Evolutionary conservation across 2,329 filamentous ascomycete species (phyloP), one percentile per base, ranked within the genome.

Genomic region (Diaporthe vexans): DNA sequence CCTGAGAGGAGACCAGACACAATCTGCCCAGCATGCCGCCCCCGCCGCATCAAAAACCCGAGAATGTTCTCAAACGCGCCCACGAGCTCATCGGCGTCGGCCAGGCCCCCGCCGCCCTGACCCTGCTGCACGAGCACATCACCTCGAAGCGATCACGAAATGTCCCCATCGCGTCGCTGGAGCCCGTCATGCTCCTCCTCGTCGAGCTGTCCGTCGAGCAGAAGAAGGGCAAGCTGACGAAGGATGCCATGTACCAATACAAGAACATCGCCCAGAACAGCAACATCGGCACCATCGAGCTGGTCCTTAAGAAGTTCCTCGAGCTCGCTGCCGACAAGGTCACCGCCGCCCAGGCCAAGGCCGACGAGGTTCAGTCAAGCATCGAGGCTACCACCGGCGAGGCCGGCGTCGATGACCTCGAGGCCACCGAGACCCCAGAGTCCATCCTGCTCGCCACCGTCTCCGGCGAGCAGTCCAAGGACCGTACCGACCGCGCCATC

Each of bases 231-330:
- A 99, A 99, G 87, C 91, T 97, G 76, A 97, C 96, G 85, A 99
- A 99, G 90, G 97, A 99, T 87, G 97, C 97, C 76, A 90, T 99
- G 65, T 99, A 98, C 85, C 97, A 98, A 85, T 99, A 99, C 91
- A 99, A 99, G 90, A 99, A 99, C 85, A 98, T 98, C 79, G 96
- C 95, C 73, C 97, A 99, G 85, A 99, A 99, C 88, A 98, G 96
- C 80, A 98, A 98, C 83, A 95, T 99, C 79, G 95, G 92, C 80
- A 99, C 97, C 76, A 99, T 99, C 84, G 97, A 98, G 92, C 88
- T 97, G 79, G 97, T 99, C 78, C 91, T 99, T 81, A 98, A 98
- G 87, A 95, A 94, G 84, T 99, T 99, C 86, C 98, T 99, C 86
- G 95, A 98, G 85, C 91, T 98, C 78, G 96, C 97, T 79, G 96